Evolutionary conservation across 306 rosid genomes (phyloP).

Genomic region (Prunus dulcis): DNA sequence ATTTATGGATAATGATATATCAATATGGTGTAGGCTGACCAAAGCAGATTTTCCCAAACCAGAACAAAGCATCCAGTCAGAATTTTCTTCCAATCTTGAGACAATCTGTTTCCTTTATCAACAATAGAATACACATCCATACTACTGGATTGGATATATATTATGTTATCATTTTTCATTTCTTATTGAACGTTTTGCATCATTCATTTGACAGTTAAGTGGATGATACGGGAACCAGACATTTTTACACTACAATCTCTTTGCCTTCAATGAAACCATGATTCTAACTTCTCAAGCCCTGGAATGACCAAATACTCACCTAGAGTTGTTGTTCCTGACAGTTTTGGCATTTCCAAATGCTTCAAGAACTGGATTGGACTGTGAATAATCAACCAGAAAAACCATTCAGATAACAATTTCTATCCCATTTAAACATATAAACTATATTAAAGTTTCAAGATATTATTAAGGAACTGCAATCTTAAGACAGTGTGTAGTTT

Average conservation of each 20-base stretch:
- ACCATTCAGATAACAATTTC: conserved; percentile 30
- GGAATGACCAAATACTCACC: conserved; percentile 50
- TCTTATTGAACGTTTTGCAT: background rate
- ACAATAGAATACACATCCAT: background rate
- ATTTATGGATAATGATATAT: background rate
- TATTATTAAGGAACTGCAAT: conserved; percentile 14
- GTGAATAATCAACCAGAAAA: conserved; percentile 38
- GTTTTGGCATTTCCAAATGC: conserved; percentile 99
- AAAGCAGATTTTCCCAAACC: conserved; percentile 18
- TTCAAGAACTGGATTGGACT: conserved; percentile 99
- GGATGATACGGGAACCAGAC: background rate
- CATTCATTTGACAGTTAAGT: conserved; percentile 3
- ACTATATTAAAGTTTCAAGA: conserved; percentile 15
- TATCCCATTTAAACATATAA: background rate
- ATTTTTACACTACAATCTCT: background rate
- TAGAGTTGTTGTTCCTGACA: conserved; percentile 95
- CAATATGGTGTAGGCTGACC: conserved; percentile 16
- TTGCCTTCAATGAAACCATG: conserved; percentile 10
- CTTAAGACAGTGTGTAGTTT: conserved; percentile 12
- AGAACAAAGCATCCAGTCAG: conserved; percentile 16
- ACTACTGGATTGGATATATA: background rate
- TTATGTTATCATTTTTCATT: background rate
- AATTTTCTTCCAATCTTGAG: background rate
- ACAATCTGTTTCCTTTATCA: background rate
- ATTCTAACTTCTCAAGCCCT: conserved; percentile 17